Evolutionary conservation across 2,329 filamentous ascomycete genomes (phyloP).

Genomic region (Colletotrichum sp.): DNA sequence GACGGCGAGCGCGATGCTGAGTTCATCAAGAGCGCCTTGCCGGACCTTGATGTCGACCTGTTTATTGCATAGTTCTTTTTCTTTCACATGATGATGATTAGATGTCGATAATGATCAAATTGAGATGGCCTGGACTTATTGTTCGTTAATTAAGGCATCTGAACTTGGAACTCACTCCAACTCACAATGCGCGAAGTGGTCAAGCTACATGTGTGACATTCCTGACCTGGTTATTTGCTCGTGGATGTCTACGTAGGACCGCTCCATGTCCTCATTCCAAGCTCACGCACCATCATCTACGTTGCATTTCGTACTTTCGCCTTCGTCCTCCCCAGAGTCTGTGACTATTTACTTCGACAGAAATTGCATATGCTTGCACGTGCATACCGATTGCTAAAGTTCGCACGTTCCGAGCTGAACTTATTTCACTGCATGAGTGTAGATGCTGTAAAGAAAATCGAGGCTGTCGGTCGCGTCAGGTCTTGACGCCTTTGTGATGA

Average conservation of each 20-base stretch:
- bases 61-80: background rate
- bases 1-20: background rate
- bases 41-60: background rate
- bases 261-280: background rate
- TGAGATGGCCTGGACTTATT: background rate
- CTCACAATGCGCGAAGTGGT: background rate
- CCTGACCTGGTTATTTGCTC: background rate
- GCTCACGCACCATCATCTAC: background rate
- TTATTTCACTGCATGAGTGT: background rate
- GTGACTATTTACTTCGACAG: fast-evolving
- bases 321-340: background rate
- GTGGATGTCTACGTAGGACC: background rate
- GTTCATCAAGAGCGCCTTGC: background rate
- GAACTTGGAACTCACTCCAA: background rate
- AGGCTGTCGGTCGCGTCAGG: background rate
- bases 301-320: background rate
- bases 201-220: background rate
- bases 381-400: fast-evolving
- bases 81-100: background rate
- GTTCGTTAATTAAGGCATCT: background rate
- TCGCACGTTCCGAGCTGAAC: fast-evolving
- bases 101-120: background rate
- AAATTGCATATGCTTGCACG: background rate
- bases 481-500: fast-evolving
- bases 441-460: background rate